Base-by-base conservation (phyloP, 2,329 filamentous ascomycete species). In the Colletotrichum limetticola region DNA sequence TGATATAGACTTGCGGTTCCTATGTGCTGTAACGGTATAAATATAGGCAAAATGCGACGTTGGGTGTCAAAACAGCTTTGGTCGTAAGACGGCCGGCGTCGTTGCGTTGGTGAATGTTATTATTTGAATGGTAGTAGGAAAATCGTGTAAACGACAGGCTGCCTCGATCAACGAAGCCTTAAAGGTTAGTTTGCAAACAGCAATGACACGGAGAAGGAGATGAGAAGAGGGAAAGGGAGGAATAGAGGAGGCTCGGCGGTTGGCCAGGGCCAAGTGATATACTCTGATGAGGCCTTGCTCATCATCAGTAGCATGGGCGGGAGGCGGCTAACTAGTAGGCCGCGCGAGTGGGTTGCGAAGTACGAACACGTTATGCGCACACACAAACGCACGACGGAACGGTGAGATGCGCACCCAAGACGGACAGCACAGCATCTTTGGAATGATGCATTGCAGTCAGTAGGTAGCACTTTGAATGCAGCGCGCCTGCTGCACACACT, bases 161-260 rank as follows among this genome's bases (percentile, higher is more conserved):
- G 80, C 82, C 80, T 84, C 82, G 84, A 74, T 85, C 84, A 85
- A 85, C 83, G 82, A 85, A 83, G 79, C 79, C 68, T 79, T 79
- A 80, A 73, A 72, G 74, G 46, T 35, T 64, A 74, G 26, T 46
- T 68, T 68, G 64, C 56, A 58, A 58, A 66, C 65, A 75, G 56
- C 64, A 74, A 68, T 49, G 22, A 61, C 46, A 35, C 58, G 32
- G 28, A 32, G 68, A 74, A 75, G 53, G 66, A 77, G 78, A 71
- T 77, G 78, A 71, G 78, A 78, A 53, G 52, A 37, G 42, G 46
- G 28, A 53, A 60, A 19, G 37, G 66, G 32, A 59, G 71, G 30
- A 65, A 56, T 46, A 60, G 26, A 68, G 26, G 59, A 57, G 53
- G 68, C 60, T 58, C 56, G 37, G 32, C 61, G 64, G 68, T 56